phyloP scores from a whole-genome alignment of 257 asterid genomes.

The Forsythia suspensa region DNA sequence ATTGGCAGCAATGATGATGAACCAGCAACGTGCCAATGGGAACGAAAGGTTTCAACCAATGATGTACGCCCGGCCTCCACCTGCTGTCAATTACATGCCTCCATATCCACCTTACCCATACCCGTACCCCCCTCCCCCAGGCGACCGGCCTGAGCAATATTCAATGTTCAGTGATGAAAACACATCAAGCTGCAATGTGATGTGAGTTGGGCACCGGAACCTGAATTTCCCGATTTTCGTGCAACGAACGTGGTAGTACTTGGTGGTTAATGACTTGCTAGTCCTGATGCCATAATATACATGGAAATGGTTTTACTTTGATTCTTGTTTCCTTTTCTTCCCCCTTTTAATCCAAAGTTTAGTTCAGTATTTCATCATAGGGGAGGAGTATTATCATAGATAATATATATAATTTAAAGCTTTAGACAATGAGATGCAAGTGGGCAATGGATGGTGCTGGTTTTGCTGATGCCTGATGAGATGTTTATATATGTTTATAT shows the following conservation, averaged over 20 bases:
- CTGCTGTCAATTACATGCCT: conserved; percentile 85
- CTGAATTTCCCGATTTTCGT: background rate
- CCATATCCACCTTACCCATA: conserved; percentile 46
- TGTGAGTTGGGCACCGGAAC: conserved; percentile 40
- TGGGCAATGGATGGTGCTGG: conserved; percentile 19
- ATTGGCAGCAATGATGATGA: conserved; percentile 89
- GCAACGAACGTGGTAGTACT: background rate
- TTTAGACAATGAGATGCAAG: conserved; percentile 26
- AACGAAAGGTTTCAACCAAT: conserved; percentile 96
- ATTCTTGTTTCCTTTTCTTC: conserved; percentile 20
- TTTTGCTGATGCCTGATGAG: conserved; percentile 34
- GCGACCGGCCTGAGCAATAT: conserved; percentile 52
- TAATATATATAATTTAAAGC: conserved; percentile 35
- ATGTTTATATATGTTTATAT: conserved; percentile 61
- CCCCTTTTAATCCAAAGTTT: conserved; percentile 22
- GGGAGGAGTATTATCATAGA: conserved; percentile 35
- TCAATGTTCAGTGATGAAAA: conserved; percentile 72
- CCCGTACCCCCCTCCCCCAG: conserved; percentile 59
- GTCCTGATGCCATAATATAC: conserved; percentile 48
- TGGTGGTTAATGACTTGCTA: conserved; percentile 21
- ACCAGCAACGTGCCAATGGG: conserved; percentile 85
- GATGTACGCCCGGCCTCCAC: conserved; percentile 98
- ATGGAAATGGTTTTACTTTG: conserved; percentile 30
- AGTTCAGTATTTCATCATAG: conserved; percentile 45
- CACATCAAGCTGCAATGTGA: conserved; percentile 61